These are phyloP conservation scores for Chondrostereum purpureum DNA, from an alignment of 1,284 basidiomycete species.

Conservation along the genomic window DNA sequence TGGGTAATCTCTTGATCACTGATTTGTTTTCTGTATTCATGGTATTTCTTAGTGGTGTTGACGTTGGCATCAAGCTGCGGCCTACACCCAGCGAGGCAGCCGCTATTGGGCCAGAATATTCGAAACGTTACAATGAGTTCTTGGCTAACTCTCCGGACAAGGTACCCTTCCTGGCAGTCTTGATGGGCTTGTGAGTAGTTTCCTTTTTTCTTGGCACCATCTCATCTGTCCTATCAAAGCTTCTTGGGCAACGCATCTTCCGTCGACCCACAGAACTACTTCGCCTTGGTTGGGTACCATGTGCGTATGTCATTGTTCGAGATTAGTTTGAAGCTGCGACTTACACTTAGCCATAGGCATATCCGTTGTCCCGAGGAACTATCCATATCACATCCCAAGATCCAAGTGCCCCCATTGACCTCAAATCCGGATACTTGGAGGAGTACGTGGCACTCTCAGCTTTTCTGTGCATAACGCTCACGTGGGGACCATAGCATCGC, in stretches of 20 bases:
- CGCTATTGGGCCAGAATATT: slow-evolving; percentile 37
- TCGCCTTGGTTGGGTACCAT: slow-evolving; percentile 26
- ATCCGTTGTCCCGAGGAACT: slow-evolving; percentile 29
- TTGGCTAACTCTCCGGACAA: slow-evolving; percentile 43
- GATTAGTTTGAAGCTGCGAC: background rate
- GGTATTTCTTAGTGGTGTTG: slow-evolving; percentile 26
- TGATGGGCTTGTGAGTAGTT: slow-evolving; percentile 28
- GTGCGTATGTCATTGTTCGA: slow-evolving; percentile 16
- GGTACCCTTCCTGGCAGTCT: slow-evolving; percentile 35
- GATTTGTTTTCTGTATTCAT: background rate
- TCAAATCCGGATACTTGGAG: slow-evolving; percentile 22
- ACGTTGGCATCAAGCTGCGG: slow-evolving; percentile 43
- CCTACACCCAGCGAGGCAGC: slow-evolving; percentile 35
- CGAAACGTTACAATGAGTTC: slow-evolving; percentile 33
- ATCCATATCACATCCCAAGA: slow-evolving; percentile 31
- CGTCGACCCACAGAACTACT: slow-evolving; percentile 24
- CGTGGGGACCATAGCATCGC: slow-evolving; percentile 29
- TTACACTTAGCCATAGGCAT: slow-evolving; percentile 15
- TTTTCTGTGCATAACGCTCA: background rate
- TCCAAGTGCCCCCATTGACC: slow-evolving; percentile 23
- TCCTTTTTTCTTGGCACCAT: background rate
- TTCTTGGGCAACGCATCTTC: slow-evolving; percentile 21
- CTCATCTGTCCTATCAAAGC: slow-evolving; percentile 12
- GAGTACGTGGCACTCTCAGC: slow-evolving; percentile 10
- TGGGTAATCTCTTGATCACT: slow-evolving; percentile 17